Evolutionary conservation across 768 basidiomycete genomes (phyloP).

Genomic region (Amanita rubescens): DNA sequence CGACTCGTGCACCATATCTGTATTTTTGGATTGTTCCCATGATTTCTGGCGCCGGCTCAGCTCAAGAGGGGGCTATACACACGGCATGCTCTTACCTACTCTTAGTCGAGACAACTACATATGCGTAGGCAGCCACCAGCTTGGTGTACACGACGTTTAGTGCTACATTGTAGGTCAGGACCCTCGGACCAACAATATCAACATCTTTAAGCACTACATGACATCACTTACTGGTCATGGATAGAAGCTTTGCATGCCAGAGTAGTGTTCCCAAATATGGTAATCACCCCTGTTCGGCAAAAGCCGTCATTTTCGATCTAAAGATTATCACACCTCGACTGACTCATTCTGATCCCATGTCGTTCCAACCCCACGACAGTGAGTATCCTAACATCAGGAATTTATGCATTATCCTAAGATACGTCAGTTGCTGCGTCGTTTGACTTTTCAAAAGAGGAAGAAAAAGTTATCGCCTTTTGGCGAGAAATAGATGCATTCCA

Average conservation of each 20-base stretch:
- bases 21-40: not conserved
- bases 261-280: not conserved
- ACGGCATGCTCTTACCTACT: not conserved
- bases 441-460: constrained; percentile 83
- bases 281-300: not conserved
- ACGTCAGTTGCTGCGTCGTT: constrained; percentile 63
- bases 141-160: not conserved
- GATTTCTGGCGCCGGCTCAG: not conserved
- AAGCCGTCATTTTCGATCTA: constrained; percentile 1
- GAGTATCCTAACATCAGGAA: constrained; percentile 22
- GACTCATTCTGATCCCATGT: constrained; percentile 30
- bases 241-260: not conserved
- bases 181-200: not conserved
- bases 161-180: not conserved
- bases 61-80: not conserved
- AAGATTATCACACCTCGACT: constrained; percentile 1
- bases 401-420: constrained; percentile 7
- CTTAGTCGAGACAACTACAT: not conserved
- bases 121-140: not conserved
- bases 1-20: not conserved
- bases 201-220: not conserved
- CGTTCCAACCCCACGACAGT: constrained; percentile 71
- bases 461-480: constrained; percentile 89
- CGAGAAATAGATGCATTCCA: constrained; percentile 96
- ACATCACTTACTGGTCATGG: not conserved